Evolutionary conservation across 352 stramenopile species (phyloP), one percentile per base, ranked within the genome.

Genomic region (Blastocystis sp.): DNA sequence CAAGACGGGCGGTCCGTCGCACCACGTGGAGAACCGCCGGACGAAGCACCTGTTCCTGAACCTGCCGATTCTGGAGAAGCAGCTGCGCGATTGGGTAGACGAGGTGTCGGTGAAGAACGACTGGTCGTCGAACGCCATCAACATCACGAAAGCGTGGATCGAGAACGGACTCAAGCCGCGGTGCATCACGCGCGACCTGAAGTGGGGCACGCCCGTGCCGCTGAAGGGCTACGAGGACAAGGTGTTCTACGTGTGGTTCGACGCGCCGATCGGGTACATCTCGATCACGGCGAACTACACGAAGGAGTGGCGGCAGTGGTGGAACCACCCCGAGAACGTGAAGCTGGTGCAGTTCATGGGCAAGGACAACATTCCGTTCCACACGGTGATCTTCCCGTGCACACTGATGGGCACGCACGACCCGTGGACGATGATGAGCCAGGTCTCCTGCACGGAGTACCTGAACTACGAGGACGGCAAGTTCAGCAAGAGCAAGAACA

Each of bases 301-400:
- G 88, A 92, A 94, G 93, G 79, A 90, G 89, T 66, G 91, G 91
- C 10, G 89, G 89, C 81, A 86, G 90, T 56, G 90, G 90, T 90
- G 81, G 89, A 61, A 81, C 19, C 89, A 80, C 60, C 64, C 77
- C 43, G 78, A 66, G 82, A 87, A 84, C 1, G 74, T 89, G 61
- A 43, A n/a, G 43, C 80, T 88, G 59, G 90, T 94, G 38, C 94
- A 97, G 76, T 92, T 97, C 62, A 97, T 99, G 90, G 97, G 96
- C 77, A 99, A 99, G 92, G 97, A 99, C 91, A 99, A 99, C 88
- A 95, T 98, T 59, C 98, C 96, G 94, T 99, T 99, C 90, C 97
- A 99, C 91, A 97, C 92, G 45, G 96, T 99, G 14, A 99, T 99
- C 91, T 99, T 97, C 96, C 97, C 97, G n/a, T 98, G 95, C 91